A percentile compares a stretch with the other conserved stretches of the same genome.
phyloP scores from a whole-genome alignment of 176 grass and related monocot genomes.

The Pontederia paniculata region DNA sequence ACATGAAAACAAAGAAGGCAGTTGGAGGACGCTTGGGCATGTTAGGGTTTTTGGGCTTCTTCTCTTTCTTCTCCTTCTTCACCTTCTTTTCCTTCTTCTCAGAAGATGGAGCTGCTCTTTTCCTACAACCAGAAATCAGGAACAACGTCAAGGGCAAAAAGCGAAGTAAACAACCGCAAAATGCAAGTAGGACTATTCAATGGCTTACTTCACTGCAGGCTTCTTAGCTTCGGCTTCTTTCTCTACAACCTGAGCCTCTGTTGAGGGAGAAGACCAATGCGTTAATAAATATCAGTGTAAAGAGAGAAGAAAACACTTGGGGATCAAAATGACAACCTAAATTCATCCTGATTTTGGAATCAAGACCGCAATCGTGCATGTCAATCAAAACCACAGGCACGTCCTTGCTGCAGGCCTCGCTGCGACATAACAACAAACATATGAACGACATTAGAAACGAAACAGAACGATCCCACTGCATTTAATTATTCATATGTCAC shows the following conservation, averaged over 20 bases:
- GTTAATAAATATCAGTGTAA: neutral
- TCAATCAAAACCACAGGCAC: constrained; percentile 79
- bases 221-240: constrained; percentile 40
- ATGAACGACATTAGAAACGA: neutral
- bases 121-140: constrained; percentile 14
- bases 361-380: constrained; percentile 86
- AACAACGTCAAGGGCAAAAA: neutral
- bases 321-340: constrained; percentile 21
- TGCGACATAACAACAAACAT: constrained; percentile 28
- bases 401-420: constrained; percentile 75
- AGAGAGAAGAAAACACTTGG: neutral
- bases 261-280: neutral
- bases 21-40: constrained; percentile 59
- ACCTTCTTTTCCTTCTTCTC: constrained; percentile 16
- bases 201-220: constrained; percentile 22
- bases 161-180: neutral
- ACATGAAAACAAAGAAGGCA: constrained; percentile 93
- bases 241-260: constrained; percentile 81
- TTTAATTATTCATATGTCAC: too few species aligned
- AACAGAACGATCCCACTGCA: too few species aligned
- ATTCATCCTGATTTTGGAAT: constrained; percentile 61
- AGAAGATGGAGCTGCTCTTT: constrained; percentile 15
- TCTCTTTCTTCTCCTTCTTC: constrained; percentile 40
- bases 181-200: neutral
- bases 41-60: constrained; percentile 24